Percentiles rank a stretch among this genome's conserved stretches.
Conservation (phyloP, 2,329 filamentous ascomycete genomes). For the Epichloe bromicola region DNA sequence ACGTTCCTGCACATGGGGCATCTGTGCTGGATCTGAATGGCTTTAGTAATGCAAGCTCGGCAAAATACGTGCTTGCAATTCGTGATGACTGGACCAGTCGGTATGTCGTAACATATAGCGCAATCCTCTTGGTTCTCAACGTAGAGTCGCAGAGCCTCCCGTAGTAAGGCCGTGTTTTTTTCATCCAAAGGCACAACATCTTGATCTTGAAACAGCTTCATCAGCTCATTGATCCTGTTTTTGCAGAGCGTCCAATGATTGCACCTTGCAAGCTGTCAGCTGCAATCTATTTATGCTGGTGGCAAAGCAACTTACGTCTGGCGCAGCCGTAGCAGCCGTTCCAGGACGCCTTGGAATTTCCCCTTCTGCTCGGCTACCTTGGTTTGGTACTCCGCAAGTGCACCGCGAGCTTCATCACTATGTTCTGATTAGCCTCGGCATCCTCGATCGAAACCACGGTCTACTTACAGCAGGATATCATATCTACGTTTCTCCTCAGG, state of each 20-base stretch:
- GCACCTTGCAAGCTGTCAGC: constrained; percentile 34
- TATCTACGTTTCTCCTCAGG: constrained; percentile 67
- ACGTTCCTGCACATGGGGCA: constrained; percentile 74
- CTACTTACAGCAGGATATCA: constrained; percentile 50
- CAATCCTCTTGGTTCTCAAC: constrained; percentile 77
- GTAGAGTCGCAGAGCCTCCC: constrained; percentile 60
- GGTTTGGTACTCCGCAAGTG: constrained; percentile 46
- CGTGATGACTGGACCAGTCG: constrained; percentile 67
- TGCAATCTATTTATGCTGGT: not conserved
- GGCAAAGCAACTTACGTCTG: constrained; percentile 41
- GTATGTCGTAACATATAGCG: constrained; percentile 62
- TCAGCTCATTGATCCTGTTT: constrained; percentile 57
- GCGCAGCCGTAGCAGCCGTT: constrained; percentile 68
- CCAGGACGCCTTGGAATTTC: constrained; percentile 62
- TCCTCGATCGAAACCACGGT: not conserved
- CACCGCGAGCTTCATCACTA: constrained; percentile 61
- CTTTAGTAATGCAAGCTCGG: constrained; percentile 56
- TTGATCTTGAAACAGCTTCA: constrained; percentile 54
- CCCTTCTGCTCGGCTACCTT: constrained; percentile 31
- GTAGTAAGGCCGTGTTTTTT: constrained; percentile 55
- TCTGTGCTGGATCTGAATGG: constrained; percentile 62
- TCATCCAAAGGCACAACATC: constrained; percentile 56
- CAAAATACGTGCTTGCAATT: constrained; percentile 76
- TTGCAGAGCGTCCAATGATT: constrained; percentile 80
- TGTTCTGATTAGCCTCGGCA: constrained; percentile 11